Percentiles rank a stretch among this genome's conserved stretches.
Conservation (phyloP, 2,329 filamentous ascomycete genomes). For the Harringtonia aguacate region DNA sequence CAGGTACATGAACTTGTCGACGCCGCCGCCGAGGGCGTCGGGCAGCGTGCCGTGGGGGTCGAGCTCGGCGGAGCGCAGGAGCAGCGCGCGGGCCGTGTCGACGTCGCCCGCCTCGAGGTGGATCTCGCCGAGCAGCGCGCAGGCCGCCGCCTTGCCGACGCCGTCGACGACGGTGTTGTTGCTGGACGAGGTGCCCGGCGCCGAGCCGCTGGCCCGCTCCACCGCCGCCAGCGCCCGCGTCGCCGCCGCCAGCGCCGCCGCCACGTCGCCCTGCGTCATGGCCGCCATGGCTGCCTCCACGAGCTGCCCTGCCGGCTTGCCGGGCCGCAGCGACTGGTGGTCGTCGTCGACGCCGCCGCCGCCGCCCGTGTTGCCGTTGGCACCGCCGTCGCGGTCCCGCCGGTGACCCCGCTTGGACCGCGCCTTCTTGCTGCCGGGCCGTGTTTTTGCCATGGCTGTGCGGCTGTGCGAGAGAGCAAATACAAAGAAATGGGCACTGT, state of each 20-base stretch:
- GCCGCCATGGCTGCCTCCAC: constrained; percentile 20
- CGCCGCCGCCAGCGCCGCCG: constrained; percentile 21
- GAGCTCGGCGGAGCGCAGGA: constrained; percentile 60
- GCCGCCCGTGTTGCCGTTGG: background rate
- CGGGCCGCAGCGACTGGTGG: too few species aligned
- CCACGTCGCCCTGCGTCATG: constrained; percentile 23
- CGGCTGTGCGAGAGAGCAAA: background rate
- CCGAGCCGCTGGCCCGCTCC: constrained; percentile 29
- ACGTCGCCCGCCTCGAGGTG: constrained; percentile 73
- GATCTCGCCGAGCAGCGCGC: constrained; percentile 73
- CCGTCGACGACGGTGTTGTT: constrained; percentile 9
- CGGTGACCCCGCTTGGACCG: constrained; percentile 6
- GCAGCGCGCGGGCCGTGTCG: constrained; percentile 61
- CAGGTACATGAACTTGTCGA: constrained; percentile 91
- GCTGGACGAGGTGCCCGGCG: constrained; percentile 1
- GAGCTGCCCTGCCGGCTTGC: constrained; percentile 14
- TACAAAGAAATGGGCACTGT: background rate
- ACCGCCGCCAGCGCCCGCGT: constrained; percentile 31
- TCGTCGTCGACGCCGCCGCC: background rate
- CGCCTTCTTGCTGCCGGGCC: constrained; percentile 9
- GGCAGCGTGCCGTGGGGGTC: constrained; percentile 65
- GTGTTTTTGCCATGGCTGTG: constrained; percentile 12
- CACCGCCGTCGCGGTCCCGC: background rate
- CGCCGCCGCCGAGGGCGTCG: constrained; percentile 65
- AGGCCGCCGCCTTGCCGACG: constrained; percentile 40